phyloP scores from a whole-genome alignment of 2,329 filamentous ascomycete genomes.

The Neurospora crassa region DNA sequence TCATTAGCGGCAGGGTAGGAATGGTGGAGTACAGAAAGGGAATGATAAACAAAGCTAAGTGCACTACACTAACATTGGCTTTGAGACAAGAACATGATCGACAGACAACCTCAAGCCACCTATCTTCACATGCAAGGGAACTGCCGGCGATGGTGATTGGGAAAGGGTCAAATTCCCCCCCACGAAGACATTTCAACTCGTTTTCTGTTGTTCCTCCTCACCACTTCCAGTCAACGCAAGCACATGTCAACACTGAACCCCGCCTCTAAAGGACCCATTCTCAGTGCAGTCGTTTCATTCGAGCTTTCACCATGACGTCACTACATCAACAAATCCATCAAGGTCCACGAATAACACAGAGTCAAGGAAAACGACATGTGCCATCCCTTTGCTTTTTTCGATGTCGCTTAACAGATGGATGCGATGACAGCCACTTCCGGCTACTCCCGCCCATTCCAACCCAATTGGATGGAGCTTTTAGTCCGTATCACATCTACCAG shows the following conservation, averaged over 20 bases:
- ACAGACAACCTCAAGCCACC: neutral
- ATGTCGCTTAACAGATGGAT: neutral
- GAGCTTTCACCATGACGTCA: neutral
- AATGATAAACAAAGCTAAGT: neutral
- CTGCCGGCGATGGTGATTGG: neutral
- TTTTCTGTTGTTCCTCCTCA: too few species aligned
- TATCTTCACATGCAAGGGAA: neutral
- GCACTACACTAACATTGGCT: neutral
- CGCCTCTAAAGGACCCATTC: neutral
- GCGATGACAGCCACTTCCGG: neutral
- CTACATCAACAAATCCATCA: neutral
- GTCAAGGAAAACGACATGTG: neutral
- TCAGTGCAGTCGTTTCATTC: neutral
- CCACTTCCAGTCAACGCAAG: neutral
- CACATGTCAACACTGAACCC: neutral
- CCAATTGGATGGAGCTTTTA: neutral
- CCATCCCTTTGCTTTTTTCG: neutral
- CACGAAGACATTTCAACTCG: too few species aligned
- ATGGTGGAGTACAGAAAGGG: neutral
- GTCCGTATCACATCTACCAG: neutral
- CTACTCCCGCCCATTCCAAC: neutral
- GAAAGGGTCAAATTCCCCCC: too few species aligned
- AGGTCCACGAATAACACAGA: neutral
- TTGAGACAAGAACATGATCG: neutral
- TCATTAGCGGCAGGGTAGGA: too few species aligned